Evolutionary conservation across 2,329 filamentous ascomycete species (phyloP).

Genomic region (Fusarium coicis): DNA sequence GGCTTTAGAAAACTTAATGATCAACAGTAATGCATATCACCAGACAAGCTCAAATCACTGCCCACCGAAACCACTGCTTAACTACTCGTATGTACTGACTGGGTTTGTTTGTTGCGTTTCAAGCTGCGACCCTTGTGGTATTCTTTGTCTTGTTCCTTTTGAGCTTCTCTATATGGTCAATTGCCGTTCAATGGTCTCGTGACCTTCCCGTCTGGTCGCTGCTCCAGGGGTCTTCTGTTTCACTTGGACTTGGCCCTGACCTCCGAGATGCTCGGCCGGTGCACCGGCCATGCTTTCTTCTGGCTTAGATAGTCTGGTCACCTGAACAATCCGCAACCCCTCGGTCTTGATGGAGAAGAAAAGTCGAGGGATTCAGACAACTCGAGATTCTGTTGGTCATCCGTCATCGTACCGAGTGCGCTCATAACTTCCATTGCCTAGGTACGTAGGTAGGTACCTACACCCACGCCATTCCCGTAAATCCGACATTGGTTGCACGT

Average conservation of each 20-base stretch:
- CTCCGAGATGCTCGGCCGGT: constrained; percentile 30
- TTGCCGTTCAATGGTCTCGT: constrained; percentile 26
- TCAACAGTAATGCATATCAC: background rate
- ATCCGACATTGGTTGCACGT: constrained; percentile 1
- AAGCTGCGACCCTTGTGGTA: constrained; percentile 5
- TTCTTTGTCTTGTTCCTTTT: constrained; percentile 16
- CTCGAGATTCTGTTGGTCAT: background rate
- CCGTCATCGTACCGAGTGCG: background rate
- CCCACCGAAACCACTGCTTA: constrained; percentile 13
- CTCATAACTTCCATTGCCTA: background rate
- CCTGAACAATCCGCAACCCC: constrained; percentile 9
- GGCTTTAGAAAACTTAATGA: background rate
- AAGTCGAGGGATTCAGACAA: background rate
- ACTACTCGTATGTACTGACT: background rate
- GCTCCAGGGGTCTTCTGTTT: constrained; percentile 19
- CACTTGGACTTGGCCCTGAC: constrained; percentile 5
- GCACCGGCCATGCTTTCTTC: background rate
- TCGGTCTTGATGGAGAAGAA: constrained; percentile 5
- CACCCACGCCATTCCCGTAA: background rate
- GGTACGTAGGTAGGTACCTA: background rate
- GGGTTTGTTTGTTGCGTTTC: constrained; percentile 19
- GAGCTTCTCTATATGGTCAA: constrained; percentile 22
- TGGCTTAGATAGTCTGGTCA: background rate
- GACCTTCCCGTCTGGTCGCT: constrained; percentile 29
- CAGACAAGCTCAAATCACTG: constrained; percentile 28